Percentiles rank a stretch among this genome's conserved stretches.
phyloP scores from a whole-genome alignment of 176 grass and related monocot species.

The Triticum urartu region DNA sequence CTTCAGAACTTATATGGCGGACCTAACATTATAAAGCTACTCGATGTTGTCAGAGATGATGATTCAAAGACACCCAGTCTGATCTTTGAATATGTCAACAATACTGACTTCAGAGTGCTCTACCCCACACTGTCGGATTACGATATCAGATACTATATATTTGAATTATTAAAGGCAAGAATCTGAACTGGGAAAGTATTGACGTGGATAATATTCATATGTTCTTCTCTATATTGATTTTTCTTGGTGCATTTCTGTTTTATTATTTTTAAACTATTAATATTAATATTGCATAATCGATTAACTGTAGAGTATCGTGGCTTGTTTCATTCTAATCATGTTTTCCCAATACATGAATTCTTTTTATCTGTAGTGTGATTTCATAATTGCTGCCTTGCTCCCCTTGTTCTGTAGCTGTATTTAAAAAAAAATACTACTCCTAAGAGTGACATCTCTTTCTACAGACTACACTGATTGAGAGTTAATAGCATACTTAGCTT shows the following conservation, averaged over 20 bases:
- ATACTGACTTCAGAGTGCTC: constrained; percentile 97
- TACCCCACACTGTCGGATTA: constrained; percentile 80
- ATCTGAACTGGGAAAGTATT: background rate
- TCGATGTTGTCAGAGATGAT: constrained; percentile 94
- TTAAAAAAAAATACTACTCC: background rate
- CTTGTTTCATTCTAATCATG: background rate
- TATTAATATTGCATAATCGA: background rate
- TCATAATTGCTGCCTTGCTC: background rate
- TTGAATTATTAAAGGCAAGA: constrained; percentile 85
- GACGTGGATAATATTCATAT: background rate
- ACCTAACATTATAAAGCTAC: constrained; percentile 83
- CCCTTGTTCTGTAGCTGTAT: background rate
- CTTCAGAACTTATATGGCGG: constrained; percentile 96
- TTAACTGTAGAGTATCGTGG: background rate
- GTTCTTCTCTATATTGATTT: background rate
- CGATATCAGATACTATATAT: constrained; percentile 96
- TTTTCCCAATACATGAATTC: background rate
- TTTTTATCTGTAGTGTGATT: background rate
- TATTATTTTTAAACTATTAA: background rate
- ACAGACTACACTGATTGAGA: background rate
- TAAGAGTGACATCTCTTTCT: background rate
- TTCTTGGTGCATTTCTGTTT: constrained; percentile 11
- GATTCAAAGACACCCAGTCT: constrained; percentile 93
- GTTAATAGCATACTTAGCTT: background rate
- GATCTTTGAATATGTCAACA: constrained; percentile 93